Evolutionary conservation across 2,329 filamentous ascomycete genomes (phyloP).

Genomic region (Xylaria sp.): DNA sequence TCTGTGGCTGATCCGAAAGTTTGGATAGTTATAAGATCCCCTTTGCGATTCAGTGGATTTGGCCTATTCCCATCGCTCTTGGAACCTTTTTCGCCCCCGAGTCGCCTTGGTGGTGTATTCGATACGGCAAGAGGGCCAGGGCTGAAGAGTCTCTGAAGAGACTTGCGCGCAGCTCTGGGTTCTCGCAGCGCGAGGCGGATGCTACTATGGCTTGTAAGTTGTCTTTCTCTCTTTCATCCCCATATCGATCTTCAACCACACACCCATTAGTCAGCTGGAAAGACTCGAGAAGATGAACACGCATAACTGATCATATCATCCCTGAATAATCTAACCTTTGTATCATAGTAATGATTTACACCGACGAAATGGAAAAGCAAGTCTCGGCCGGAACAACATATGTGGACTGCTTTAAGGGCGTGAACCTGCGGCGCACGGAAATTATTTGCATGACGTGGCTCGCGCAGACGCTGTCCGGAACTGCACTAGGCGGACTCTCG

Average conservation of each 20-base stretch:
- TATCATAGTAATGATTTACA: constrained; percentile 53
- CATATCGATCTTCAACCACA: background rate
- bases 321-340: background rate
- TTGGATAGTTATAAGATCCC: constrained; percentile 45
- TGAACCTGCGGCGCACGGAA: constrained; percentile 52
- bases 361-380: constrained; percentile 54
- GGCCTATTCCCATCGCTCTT: constrained; percentile 46
- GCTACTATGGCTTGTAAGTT: constrained; percentile 44
- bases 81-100: constrained; percentile 46
- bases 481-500: constrained; percentile 48
- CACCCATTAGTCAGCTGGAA: background rate
- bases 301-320: background rate
- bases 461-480: constrained; percentile 48
- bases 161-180: constrained; percentile 46
- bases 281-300: background rate
- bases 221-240: background rate
- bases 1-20: background rate
- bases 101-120: constrained; percentile 47
- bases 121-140: constrained; percentile 38
- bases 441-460: constrained; percentile 51
- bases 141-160: constrained; percentile 43
- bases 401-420: constrained; percentile 54
- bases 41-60: constrained; percentile 47
- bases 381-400: constrained; percentile 51
- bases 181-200: constrained; percentile 46